Evolutionary conservation across 805 yeast species (phyloP).

Genomic region (Brettanomyces custersianus): DNA sequence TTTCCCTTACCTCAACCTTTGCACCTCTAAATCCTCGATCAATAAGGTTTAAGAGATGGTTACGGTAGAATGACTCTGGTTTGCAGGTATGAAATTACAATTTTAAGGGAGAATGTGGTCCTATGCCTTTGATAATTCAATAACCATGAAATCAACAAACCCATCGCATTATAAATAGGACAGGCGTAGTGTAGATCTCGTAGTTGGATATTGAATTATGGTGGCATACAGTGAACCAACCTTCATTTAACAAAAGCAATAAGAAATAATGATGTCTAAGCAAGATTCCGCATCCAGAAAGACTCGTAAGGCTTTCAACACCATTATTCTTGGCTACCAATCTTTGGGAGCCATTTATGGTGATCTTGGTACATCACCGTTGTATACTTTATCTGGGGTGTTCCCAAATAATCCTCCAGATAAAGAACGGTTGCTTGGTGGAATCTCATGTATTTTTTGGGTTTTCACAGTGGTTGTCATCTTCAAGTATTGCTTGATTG

Average conservation of each 20-base stretch:
- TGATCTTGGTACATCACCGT: slow-evolving; percentile 54
- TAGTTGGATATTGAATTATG: not conserved
- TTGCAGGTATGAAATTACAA: not conserved
- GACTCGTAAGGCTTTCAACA: not conserved
- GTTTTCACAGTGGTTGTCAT: slow-evolving; percentile 44
- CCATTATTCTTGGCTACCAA: slow-evolving; percentile 5
- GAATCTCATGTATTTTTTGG: slow-evolving; percentile 46
- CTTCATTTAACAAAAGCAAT: not conserved
- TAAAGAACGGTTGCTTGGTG: slow-evolving; percentile 37
- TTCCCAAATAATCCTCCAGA: slow-evolving; percentile 24
- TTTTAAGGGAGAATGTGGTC: not conserved
- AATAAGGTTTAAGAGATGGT: too few relatives aligned
- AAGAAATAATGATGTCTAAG: not conserved
- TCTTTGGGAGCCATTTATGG: slow-evolving; percentile 58
- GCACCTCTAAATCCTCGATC: not conserved
- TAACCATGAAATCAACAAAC: not conserved
- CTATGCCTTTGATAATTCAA: too few relatives aligned
- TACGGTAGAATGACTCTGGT: not conserved
- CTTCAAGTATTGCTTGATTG: slow-evolving; percentile 41
- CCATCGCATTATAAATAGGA: not conserved
- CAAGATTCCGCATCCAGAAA: not conserved
- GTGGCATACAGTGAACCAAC: not conserved
- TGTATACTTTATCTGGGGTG: slow-evolving; percentile 37
- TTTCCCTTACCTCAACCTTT: not conserved
- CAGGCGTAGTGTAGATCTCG: not conserved